Evolutionary conservation across 2,329 filamentous ascomycete genomes (phyloP).

Genomic region (Aspergillus caelatus): DNA sequence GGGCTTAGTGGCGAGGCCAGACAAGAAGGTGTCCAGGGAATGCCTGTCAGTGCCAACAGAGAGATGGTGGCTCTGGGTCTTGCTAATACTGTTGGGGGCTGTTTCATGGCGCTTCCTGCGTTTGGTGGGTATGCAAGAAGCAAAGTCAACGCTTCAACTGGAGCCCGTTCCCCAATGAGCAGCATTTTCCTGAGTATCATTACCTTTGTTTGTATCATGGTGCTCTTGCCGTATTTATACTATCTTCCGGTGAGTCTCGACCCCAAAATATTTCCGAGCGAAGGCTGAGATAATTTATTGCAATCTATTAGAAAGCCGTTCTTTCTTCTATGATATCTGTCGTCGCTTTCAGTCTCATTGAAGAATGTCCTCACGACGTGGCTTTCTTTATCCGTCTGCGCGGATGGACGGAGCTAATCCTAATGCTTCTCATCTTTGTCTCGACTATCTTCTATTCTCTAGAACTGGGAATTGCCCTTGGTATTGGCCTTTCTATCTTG

Average conservation of each 20-base stretch:
- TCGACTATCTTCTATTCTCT: slow-evolving; percentile 95
- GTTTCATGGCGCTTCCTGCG: slow-evolving; percentile 88
- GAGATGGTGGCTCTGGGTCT: slow-evolving; percentile 90
- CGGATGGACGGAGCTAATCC: slow-evolving; percentile 80
- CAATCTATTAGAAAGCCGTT: slow-evolving; percentile 73
- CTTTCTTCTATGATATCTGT: slow-evolving; percentile 93
- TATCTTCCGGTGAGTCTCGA: slow-evolving; percentile 79
- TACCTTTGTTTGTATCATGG: slow-evolving; percentile 77
- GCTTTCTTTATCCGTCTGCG: slow-evolving; percentile 83
- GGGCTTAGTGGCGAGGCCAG: slow-evolving; percentile 67
- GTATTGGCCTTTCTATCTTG: slow-evolving; percentile 86
- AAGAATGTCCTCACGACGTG: slow-evolving; percentile 92
- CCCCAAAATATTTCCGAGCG: not conserved
- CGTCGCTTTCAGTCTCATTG: slow-evolving; percentile 90
- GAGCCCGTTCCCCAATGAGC: slow-evolving; percentile 90
- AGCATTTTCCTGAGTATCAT: slow-evolving; percentile 84
- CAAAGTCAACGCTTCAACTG: slow-evolving; percentile 91
- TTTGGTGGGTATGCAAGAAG: slow-evolving; percentile 96
- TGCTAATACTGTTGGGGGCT: slow-evolving; percentile 86
- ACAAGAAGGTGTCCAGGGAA: slow-evolving; percentile 70
- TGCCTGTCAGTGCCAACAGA: slow-evolving; percentile 85
- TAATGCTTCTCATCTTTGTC: slow-evolving; percentile 89
- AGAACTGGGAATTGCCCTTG: slow-evolving; percentile 88
- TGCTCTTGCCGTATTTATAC: slow-evolving; percentile 88
- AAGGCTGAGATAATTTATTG: not conserved